Evolutionary conservation across 2,329 filamentous ascomycete genomes (phyloP).

Genomic region (Fonsecaea monophora): DNA sequence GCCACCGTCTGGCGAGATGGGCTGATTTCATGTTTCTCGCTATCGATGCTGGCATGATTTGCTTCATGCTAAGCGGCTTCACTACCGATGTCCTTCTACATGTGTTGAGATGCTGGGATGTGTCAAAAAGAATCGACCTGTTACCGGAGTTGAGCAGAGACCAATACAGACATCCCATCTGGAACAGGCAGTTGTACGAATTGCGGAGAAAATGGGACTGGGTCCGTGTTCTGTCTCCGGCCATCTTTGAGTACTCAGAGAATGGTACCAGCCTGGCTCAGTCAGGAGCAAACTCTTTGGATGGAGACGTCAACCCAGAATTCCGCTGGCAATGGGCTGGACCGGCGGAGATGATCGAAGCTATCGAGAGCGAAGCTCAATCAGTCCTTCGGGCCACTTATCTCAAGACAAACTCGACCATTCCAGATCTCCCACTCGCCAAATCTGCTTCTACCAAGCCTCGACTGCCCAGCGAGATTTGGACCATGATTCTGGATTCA

Average conservation of each 20-base stretch:
- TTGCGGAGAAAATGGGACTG: constrained; percentile 84
- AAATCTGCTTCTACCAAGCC: constrained; percentile 43
- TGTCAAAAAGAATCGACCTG: constrained; percentile 81
- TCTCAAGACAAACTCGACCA: constrained; percentile 16
- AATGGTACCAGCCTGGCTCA: constrained; percentile 49
- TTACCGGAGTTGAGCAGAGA: constrained; percentile 87
- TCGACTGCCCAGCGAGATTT: constrained; percentile 79
- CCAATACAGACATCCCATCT: constrained; percentile 91
- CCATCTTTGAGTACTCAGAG: constrained; percentile 78
- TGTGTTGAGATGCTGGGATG: constrained; percentile 83
- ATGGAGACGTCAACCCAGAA: constrained; percentile 26
- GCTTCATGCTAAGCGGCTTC: constrained; percentile 85
- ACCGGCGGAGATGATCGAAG: constrained; percentile 38
- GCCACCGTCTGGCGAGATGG: constrained; percentile 76
- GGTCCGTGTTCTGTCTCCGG: constrained; percentile 80
- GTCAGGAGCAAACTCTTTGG: constrained; percentile 44
- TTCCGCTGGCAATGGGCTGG: constrained; percentile 45
- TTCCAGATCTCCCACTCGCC: constrained; percentile 47
- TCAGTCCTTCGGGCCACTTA: constrained; percentile 32
- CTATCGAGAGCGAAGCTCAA: constrained; percentile 38
- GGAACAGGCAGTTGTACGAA: constrained; percentile 84
- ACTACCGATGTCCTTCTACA: constrained; percentile 81
- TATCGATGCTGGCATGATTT: constrained; percentile 81
- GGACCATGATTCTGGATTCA: constrained; percentile 85
- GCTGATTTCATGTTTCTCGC: constrained; percentile 85